Percentiles rank a stretch among this genome's conserved stretches.
These are phyloP conservation scores for Coemansia sp. DNA, from an alignment of 192 early-diverging fungal species.

Conservation along the genomic window DNA sequence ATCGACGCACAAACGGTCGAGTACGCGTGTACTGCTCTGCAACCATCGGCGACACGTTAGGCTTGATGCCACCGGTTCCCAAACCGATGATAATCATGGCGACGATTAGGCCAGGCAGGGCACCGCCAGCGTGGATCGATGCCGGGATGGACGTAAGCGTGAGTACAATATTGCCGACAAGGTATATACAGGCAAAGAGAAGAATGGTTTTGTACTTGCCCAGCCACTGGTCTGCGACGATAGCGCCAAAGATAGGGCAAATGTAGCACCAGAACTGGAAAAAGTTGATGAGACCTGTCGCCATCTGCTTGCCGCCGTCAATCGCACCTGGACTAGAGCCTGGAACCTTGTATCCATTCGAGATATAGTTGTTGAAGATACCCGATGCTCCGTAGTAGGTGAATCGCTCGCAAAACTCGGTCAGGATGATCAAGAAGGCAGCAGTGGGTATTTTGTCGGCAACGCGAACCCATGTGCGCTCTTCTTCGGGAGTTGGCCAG, in stretches of 20 bases:
- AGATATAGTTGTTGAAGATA: conserved; percentile 62
- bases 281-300: conserved; percentile 56
- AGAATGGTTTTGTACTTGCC: conserved; percentile 75
- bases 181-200: conserved; percentile 61
- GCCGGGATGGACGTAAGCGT: conserved; percentile 62
- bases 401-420: conserved; percentile 62
- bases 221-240: conserved; percentile 67
- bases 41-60: conserved; percentile 71
- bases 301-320: conserved; percentile 49
- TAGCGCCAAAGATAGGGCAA: conserved; percentile 61
- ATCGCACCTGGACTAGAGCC: conserved; percentile 48
- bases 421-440: conserved; percentile 56
- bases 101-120: conserved; percentile 64
- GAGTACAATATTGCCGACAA: conserved; percentile 63
- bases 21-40: conserved; percentile 64
- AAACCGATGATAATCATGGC: conserved; percentile 67
- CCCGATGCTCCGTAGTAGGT: conserved; percentile 61
- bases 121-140: conserved; percentile 54
- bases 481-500: conserved; percentile 57
- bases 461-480: conserved; percentile 52
- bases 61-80: conserved; percentile 76
- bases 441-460: conserved; percentile 56
- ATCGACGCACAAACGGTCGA: conserved; percentile 55
- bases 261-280: conserved; percentile 61
- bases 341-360: conserved; percentile 44